Evolutionary conservation across 169 alveolate genomes (phyloP), one percentile per base, ranked within the genome.

Genomic region (Cryptosporidium ubiquitum): DNA sequence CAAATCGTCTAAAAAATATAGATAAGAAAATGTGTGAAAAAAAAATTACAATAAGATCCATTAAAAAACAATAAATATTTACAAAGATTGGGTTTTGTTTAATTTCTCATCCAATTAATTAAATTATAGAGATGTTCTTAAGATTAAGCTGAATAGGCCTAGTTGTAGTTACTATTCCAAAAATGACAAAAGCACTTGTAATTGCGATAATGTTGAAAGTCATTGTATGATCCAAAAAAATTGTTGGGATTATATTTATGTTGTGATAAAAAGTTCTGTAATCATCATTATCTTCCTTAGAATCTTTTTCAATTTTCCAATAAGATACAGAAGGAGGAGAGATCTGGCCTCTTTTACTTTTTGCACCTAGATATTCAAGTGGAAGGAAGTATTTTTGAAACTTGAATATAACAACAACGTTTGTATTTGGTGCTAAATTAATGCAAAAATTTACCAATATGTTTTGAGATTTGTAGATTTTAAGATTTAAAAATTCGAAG

Each of bases 321-420:
- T 26, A 40, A 18, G 89, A 58, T 2, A 79, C n/a, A 9, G 89
- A 79, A 12, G 89, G 89, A 23, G 89, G 75, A 26, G 75, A 16
- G 16, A 61, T 58, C 40, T 61, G 75, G 0, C 89, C 89, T 79
- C 89, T 60, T 79, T 79, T 49, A 31, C 66, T 10, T 49, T 58
- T 61, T 26, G 69, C 61, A n/a, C 89, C 89, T 23, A 60, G 20
- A 42, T 79, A 58, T 31, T 1, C 64, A 33, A 79, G 61, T 26
- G 89, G 58, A 7, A 79, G 64, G 33, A 42, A 64, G 35, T n/a
- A 40, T 40, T 79, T 79, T 14, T 64, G 64, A 47, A 42, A 79
- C 7, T 42, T 40, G 39, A 79, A 42, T n/a, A 61, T 79, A 42
- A 47, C 68, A 31, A 61, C 42, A 18, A 79, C 23, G 44, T 37